A percentile compares a stretch with the other conserved stretches of the same genome.
phyloP scores from a whole-genome alignment of 2,329 filamentous ascomycete species.

The Calonectria ilicicola region DNA sequence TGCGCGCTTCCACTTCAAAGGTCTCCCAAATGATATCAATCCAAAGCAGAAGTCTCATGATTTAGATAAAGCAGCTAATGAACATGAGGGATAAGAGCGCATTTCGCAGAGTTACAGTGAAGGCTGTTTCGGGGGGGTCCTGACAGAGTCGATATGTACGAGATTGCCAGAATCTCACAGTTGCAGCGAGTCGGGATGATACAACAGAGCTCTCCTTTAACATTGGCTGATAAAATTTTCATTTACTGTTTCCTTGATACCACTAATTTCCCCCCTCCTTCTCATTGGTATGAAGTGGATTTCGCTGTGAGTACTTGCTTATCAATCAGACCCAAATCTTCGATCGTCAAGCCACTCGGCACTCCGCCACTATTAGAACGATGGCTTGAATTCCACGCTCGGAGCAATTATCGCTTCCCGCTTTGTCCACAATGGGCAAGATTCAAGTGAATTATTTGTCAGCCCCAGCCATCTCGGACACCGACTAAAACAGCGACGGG shows the following conservation, averaged over 20 bases:
- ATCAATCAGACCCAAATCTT: neutral
- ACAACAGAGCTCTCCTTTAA: neutral
- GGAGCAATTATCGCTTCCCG: neutral
- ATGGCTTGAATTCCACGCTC: neutral
- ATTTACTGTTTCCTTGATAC: neutral
- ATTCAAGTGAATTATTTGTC: conserved; percentile 1
- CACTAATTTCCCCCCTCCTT: neutral
- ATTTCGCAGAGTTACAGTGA: neutral
- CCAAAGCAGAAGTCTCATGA: neutral
- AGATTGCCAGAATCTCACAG: neutral
- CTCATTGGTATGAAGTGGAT: neutral
- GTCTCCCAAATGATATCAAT: neutral
- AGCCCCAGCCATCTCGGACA: neutral
- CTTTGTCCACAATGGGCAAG: neutral
- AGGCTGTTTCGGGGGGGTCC: neutral
- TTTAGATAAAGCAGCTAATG: neutral
- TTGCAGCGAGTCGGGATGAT: neutral
- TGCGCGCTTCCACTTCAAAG: neutral
- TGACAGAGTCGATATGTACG: neutral
- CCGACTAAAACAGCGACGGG: neutral
- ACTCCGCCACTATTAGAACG: neutral
- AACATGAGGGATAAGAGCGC: neutral
- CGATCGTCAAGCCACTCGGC: neutral
- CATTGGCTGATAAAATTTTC: neutral
- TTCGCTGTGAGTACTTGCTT: neutral